These are phyloP conservation scores for Solanum hybrid DNA, from an alignment of 305 asterid species.

Conservation along the genomic window DNA sequence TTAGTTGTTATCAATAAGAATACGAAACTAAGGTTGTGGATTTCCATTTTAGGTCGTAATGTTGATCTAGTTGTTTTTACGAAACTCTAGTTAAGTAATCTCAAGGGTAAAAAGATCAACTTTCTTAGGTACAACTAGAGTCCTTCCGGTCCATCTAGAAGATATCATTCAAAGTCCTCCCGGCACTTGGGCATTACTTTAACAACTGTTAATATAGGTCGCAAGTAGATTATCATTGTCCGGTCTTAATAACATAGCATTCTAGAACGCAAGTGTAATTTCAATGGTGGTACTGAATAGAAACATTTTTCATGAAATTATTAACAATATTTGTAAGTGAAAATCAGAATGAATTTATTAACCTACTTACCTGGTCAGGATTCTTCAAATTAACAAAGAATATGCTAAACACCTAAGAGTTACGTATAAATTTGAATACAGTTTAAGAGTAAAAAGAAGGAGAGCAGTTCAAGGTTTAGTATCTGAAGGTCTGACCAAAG, in stretches of 20 bases:
- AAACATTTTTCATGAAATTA: background rate
- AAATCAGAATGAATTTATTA: background rate
- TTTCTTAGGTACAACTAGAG: background rate
- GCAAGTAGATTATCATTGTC: background rate
- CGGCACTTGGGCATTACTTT: background rate
- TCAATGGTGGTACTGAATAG: background rate
- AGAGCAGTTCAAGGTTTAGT: conserved; percentile 1
- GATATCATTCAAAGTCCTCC: background rate
- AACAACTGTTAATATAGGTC: background rate
- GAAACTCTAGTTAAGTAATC: background rate
- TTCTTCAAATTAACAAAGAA: background rate
- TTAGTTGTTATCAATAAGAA: background rate
- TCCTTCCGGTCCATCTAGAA: background rate
- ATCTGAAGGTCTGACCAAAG: conserved; percentile 50
- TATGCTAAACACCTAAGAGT: background rate
- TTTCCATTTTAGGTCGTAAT: background rate
- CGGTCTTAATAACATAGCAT: background rate
- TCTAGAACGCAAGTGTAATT: background rate
- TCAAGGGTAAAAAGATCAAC: background rate
- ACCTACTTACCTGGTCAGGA: background rate
- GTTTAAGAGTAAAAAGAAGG: background rate
- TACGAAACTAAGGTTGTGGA: background rate
- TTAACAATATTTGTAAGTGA: background rate
- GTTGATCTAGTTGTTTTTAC: background rate
- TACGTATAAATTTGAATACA: background rate